phyloP scores from a whole-genome alignment of 2,329 filamentous ascomycete species.

The Esteya vermicola region DNA sequence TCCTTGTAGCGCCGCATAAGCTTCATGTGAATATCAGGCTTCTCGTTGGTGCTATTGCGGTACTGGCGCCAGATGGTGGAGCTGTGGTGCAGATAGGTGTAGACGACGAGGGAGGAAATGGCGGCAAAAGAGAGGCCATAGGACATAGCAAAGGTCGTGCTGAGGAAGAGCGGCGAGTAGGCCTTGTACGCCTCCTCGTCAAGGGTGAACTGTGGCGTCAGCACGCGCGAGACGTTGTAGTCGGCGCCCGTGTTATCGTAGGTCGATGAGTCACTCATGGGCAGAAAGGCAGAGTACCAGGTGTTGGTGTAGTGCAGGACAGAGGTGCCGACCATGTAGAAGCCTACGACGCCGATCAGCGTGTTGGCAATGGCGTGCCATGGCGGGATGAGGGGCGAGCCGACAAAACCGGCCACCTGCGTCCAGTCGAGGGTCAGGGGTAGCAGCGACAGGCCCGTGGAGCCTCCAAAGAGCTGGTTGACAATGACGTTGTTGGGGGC shows the following conservation, averaged over 20 bases:
- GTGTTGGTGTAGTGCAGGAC: conserved; percentile 50
- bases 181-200: conserved; percentile 48
- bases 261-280: conserved; percentile 54
- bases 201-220: conserved; percentile 47
- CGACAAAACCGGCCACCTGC: conserved; percentile 53
- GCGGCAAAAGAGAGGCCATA: conserved; percentile 63
- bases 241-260: conserved; percentile 54
- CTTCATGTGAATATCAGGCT: conserved; percentile 50
- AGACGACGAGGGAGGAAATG: conserved; percentile 53
- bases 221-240: conserved; percentile 52
- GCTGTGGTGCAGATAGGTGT: conserved; percentile 53
- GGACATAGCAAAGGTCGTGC: conserved; percentile 54
- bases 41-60: conserved; percentile 41
- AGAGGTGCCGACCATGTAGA: conserved; percentile 46
- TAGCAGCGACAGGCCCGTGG: conserved; percentile 24
- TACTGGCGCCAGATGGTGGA: conserved; percentile 52
- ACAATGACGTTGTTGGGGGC: conserved; percentile 29
- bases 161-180: conserved; percentile 57
- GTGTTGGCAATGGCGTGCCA: conserved; percentile 65
- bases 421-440: conserved; percentile 37
- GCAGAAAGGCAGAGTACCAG: conserved; percentile 51
- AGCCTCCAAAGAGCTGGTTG: conserved; percentile 35
- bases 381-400: conserved; percentile 54
- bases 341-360: conserved; percentile 49
- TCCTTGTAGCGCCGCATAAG: conserved; percentile 49